Base-by-base conservation (phyloP, 2,329 filamentous ascomycete species). In the Myriosclerotinia scirpicola region DNA sequence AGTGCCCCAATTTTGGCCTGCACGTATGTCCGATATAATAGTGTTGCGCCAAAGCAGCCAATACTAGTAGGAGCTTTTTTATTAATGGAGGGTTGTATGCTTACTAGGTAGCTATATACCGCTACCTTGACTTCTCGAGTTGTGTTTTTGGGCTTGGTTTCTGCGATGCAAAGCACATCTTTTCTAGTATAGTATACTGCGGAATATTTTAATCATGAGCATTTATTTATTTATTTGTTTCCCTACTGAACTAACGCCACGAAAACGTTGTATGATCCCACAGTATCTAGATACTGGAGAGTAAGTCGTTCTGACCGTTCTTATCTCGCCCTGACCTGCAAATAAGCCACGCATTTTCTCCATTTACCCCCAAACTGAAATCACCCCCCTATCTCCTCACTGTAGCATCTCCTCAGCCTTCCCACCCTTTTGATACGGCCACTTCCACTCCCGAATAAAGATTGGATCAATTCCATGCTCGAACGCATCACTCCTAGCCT, bases 391-490 rank as follows among this genome's bases (percentile, higher is more conserved):
- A 22, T n/a, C 20, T 48, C 20, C 44, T 48, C 44, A 61, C 15
- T 42, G 17, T 36, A 63, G 30, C 60, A 63, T 63, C 48, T 34
- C 11, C 38, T 54, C 60, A 40, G n/a, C 60, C 22, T 63, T 42
- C 5, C 52, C 62, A 38, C 30, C 67, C 67, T 70, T 64, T 55
- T 67, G 36, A 67, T 69, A 73, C 7, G 75, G 74, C 75, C 75
- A 76, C 22, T 50, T 70, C 75, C 75, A 76, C 14, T 71, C 68
- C 0, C 68, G 68, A 55, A 76, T 71, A 22, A 70, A 69, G 1
- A 67, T 67, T 0, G 89, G 88, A 78, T 93, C 90, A 71, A 91
- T 79, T 26, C 90, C 90, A 60, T 83, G 82, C 80, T 91, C 88
- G 72, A 86, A 92, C 0, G 89, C 89, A 75, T 85, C 82, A 67